A percentile compares a stretch with the other conserved stretches of the same genome.
phyloP scores from a whole-genome alignment of 75 land plant species.

The Selaginella moellendorffii region DNA sequence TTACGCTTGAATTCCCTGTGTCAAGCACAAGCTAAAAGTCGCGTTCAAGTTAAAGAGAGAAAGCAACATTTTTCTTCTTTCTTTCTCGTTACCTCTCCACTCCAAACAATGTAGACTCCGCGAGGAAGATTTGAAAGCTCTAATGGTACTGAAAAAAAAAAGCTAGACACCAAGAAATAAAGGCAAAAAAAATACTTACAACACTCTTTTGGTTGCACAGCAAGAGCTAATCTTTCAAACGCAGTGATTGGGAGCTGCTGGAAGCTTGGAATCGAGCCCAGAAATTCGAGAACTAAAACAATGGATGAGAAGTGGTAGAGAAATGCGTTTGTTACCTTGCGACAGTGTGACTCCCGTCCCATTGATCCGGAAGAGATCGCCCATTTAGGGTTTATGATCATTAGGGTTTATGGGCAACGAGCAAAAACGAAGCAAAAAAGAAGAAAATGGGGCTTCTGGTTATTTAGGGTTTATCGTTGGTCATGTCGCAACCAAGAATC shows the following conservation, averaged over 20 bases:
- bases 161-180: background rate
- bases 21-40: no score
- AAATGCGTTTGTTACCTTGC: no score
- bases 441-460: no score
- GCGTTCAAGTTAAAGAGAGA: no score
- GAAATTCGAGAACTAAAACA: background rate
- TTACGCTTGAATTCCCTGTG: background rate
- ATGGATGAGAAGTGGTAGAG: no score
- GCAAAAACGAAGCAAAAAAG: no score
- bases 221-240: background rate
- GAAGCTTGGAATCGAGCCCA: background rate
- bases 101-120: background rate
- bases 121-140: background rate
- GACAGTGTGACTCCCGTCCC: no score
- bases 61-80: no score
- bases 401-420: no score
- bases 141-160: background rate
- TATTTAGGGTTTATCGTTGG: background rate
- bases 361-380: background rate
- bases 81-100: no score
- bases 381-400: background rate
- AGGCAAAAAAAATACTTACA: background rate
- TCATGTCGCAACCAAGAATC: constrained; percentile 30
- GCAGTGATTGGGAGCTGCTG: background rate
- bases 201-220: background rate